Evolutionary conservation across 75 land plant species (phyloP).

Genomic region (Azolla pinnata): DNA sequence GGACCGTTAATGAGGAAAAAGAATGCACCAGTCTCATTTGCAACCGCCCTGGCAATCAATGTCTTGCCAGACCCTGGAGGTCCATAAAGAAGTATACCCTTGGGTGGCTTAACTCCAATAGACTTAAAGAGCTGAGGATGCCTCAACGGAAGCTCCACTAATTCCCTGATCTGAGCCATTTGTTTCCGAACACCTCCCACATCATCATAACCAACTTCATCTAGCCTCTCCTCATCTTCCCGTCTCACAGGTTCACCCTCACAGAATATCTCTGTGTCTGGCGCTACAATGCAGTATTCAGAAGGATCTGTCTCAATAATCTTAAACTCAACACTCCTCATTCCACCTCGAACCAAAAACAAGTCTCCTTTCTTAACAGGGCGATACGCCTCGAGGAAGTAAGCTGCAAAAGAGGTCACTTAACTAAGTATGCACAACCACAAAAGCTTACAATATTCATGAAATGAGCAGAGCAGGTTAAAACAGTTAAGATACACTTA

Average conservation of each 20-base stretch:
- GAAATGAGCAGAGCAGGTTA: too few relatives aligned
- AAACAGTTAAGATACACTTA: too few relatives aligned
- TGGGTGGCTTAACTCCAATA: constrained; percentile 15
- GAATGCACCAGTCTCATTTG: constrained; percentile 14
- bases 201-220: constrained; percentile 16
- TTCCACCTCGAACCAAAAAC: constrained; percentile 76
- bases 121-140: constrained; percentile 17
- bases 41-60: constrained; percentile 10
- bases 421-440: too few relatives aligned
- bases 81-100: constrained; percentile 14
- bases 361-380: constrained; percentile 76
- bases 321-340: constrained; percentile 80
- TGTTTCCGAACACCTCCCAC: constrained; percentile 12
- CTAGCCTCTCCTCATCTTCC: constrained; percentile 10
- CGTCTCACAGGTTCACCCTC: constrained; percentile 24
- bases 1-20: constrained; percentile 13
- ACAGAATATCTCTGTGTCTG: constrained; percentile 27
- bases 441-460: not conserved
- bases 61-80: constrained; percentile 18
- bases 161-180: constrained; percentile 13
- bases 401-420: constrained; percentile 40
- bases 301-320: constrained; percentile 26
- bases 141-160: constrained; percentile 15
- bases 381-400: constrained; percentile 66
- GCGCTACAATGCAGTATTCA: constrained; percentile 31